Base-by-base conservation (phyloP, 129 eudicot genomes). In the Dittrichia graveolens region DNA sequence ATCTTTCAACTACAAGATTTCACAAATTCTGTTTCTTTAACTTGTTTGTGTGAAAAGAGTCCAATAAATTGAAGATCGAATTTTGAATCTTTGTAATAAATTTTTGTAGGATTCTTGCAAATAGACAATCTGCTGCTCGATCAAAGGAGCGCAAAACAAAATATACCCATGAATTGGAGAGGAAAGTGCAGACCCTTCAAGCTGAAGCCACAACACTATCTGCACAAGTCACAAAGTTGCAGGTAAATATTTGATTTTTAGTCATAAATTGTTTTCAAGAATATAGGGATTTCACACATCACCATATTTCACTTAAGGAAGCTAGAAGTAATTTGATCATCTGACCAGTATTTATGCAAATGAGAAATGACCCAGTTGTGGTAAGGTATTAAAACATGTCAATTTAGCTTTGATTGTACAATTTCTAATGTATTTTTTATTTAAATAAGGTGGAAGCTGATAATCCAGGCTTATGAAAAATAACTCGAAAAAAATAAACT, bases 121-220 rank as follows among this genome's bases (percentile, higher is more conserved):
- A 91, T 78, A 86, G 97, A 59, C 97, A 91, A 75, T 91, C 97
- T 65, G 97, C 97, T 18, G 96, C 97, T 7, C 88, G 96, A 31
- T 91, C 97, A 0, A 91, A 91, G 79, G 97, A 91, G 81, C 74
- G 97, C 3, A 91, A 88, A 75, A 74, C 78, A 39, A 83, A 85
- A 15, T 91, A 91, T 54, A 88, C 97, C 0, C 68, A 80, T 24
- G 96, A 91, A 76, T 78, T 91, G 80, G 97, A 91, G 90, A 88
- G 85, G 87, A 91, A 84, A 80, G 97, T 91, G 41, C 92, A 91
- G 64, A 91, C 97, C 24, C 93, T 91, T 61, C 97, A 91, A 81
- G 84, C 85, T 0, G 96, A 89, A 79, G 96, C 96, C 34, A 89
- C 96, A 34, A 86, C 92, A 12, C 92, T 89, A 10, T 91, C 97